Evolutionary conservation across 768 basidiomycete species (phyloP).

Genomic region (Neoboletus brunneissimus): DNA sequence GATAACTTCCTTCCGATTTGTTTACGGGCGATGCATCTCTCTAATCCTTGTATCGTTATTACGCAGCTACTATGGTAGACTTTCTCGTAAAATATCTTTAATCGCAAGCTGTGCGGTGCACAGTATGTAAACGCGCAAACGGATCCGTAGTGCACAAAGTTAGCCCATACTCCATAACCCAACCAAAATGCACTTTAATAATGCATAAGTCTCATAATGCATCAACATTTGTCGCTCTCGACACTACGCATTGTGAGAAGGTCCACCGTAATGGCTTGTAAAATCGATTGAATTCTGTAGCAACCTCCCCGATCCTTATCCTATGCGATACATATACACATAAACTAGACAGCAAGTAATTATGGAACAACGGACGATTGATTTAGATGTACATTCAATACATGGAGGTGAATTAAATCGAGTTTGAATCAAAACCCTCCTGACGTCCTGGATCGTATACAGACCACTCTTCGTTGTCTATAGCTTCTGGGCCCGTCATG

Average conservation of each 20-base stretch:
- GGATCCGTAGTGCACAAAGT: too few species aligned
- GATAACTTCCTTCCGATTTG: background rate
- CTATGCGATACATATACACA: background rate
- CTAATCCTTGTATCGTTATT: slow-evolving; percentile 14
- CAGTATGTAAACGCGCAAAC: too few species aligned
- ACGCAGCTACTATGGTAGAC: background rate
- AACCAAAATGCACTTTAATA: too few species aligned
- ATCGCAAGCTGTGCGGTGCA: too few species aligned
- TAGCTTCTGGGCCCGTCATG: slow-evolving; percentile 3
- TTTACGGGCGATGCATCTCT: background rate
- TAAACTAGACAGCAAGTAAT: background rate
- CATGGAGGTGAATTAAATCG: background rate
- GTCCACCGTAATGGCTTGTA: background rate
- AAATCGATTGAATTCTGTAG: background rate
- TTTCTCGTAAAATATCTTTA: too few species aligned
- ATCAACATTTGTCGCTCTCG: too few species aligned
- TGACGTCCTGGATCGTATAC: background rate
- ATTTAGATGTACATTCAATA: background rate
- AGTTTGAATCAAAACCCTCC: background rate
- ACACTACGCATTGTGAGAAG: too few species aligned
- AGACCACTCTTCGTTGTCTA: slow-evolving; percentile 1
- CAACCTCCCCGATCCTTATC: background rate
- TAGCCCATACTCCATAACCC: too few species aligned
- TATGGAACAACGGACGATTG: background rate
- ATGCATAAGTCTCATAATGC: too few species aligned